phyloP scores from a whole-genome alignment of 768 basidiomycete species.

The Leccinum longicurvipes region DNA sequence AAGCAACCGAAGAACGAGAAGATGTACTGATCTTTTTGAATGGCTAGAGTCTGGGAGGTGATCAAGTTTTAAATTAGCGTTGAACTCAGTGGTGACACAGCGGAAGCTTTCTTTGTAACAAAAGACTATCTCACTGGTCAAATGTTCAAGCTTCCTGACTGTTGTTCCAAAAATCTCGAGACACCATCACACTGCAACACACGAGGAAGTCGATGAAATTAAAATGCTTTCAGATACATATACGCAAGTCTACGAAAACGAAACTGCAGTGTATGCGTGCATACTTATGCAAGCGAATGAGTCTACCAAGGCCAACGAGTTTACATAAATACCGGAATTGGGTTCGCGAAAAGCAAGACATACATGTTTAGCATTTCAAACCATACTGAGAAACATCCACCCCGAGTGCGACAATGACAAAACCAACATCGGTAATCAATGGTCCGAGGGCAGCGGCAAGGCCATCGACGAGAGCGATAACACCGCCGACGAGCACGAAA shows the following conservation, averaged over 20 bases:
- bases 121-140: no score
- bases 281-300: background rate
- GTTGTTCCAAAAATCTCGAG: no score
- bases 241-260: background rate
- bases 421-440: constrained; percentile 15
- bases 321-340: background rate
- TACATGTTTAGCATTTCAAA: constrained; percentile 17
- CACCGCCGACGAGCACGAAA: constrained; percentile 13
- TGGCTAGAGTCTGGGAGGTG: no score
- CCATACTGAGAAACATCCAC: constrained; percentile 17
- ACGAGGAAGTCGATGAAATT: no score
- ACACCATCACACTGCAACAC: no score
- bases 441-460: constrained; percentile 22
- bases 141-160: no score
- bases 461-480: constrained; percentile 18
- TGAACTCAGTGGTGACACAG: no score
- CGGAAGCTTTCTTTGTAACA: no score
- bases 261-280: background rate
- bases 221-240: background rate
- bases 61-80: no score
- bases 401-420: constrained; percentile 23
- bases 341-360: background rate
- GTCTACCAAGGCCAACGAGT: background rate
- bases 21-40: no score
- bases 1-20: no score